Evolutionary conservation across 2,329 filamentous ascomycete genomes (phyloP), one percentile per base, ranked within the genome.

Genomic region (Scedosporium apiospermum): DNA sequence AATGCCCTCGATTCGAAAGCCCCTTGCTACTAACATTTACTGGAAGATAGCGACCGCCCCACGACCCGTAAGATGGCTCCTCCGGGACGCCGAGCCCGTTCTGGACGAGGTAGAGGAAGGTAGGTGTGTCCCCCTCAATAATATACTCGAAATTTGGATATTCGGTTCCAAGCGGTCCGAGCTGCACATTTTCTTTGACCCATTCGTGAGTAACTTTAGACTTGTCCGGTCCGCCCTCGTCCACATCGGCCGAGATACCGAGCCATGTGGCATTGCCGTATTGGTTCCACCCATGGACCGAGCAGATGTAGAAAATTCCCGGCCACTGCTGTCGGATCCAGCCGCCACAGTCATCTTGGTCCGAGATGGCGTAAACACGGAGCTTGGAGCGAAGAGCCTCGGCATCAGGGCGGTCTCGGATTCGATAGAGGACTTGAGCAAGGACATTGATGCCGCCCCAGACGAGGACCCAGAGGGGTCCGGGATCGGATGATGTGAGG

Each of bases 381-480:
- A 84, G 68, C 64, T 77, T 78, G 3, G 70, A 65, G 1, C 74
- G 69, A 21, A 83, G 71, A 0, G 63, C 63, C 0, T 71, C 69
- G 1, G 75, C 69, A 0, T 79, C 74, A 51, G 12, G 67, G 64
- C 53, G 70, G 64, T 66, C 64, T 66, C n/a, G 68, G 55, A 78
- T 73, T 16, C 76, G 71, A 34, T 75, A 68, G 9, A 83, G 72
- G 1, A 77, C 78, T 62, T 80, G 76, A 3, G 81, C 81, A 4
- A 84, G 75, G 1, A 78, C 76, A 63, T 82, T 83, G 30, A 77
- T 76, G n/a, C 81, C 81, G 12, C 80, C 81, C 82, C 81, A 84
- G 66, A 74, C 74, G 1, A 82, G 73, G 4, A 83, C 71, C 78
- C 80, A 84, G 4, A 84, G 73, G 3, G 79, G 78, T n/a, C 18